Evolutionary conservation across 306 rosid species (phyloP), one percentile per base, ranked within the genome.

Genomic region (apple (Malus domestica)): DNA sequence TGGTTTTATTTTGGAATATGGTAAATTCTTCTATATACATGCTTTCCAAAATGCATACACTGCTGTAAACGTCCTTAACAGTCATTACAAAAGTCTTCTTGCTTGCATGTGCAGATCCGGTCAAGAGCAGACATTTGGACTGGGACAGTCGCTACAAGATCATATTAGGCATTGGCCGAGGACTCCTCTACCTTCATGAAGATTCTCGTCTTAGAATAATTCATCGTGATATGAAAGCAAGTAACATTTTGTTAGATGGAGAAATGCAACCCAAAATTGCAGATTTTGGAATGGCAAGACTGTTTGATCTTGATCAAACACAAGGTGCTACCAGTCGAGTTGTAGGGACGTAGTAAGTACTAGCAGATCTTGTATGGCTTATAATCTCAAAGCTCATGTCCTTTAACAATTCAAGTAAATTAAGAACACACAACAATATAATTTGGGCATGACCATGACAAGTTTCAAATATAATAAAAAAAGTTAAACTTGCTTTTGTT

Each of bases 211-310:
- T 40, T 40, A 40, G 55, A 42, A 23, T 42, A 11, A 42, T 67
- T 18, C 54, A n/a, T 67, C 55, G 54, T 67, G 71, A 67, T 25
- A 44, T 40, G 46, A 67, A 67, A 22, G 54, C 20, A 40, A 13
- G 71, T 8, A 67, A 67, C 19, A 22, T 67, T 67, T 42, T 67
- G 20, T 40, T 67, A 42, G 55, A 67, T 40, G 54, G 12, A 5
- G 52, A 42, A 67, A 23, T 67, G 18, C 38, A 67, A 10, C 52
- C 70, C 15, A 67, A 67, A 67, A 67, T 67, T 67, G 52, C 71
- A 67, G 54, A 67, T 67, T 67, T 67, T 22, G 71, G 30, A 1
- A 42, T 67, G 71, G 71, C 49, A 3, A 35, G 27, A 38, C 29
- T 66, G 25, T 66, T 66, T 11, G 23, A 19, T 45, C 27, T 66